These are phyloP conservation scores for Meredithiella fracta DNA, from an alignment of 2,329 filamentous ascomycete genomes.

Conservation along the genomic window DNA sequence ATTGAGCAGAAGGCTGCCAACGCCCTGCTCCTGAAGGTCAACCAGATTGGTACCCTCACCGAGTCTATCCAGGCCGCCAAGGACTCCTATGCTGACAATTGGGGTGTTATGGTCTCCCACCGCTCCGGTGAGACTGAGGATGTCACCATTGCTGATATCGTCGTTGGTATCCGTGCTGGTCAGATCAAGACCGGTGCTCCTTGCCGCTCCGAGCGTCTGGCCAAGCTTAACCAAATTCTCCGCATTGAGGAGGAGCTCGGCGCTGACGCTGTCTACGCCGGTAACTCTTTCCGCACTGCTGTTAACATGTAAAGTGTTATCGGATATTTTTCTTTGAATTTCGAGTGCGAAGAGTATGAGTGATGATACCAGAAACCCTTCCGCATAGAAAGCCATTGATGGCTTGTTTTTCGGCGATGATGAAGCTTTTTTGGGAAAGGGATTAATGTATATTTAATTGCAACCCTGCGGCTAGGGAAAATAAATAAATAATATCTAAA, in stretches of 20 bases:
- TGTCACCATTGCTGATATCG: conserved; percentile 96
- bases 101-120: conserved; percentile 99
- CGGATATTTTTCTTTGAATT: background rate
- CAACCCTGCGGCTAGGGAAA: conserved; percentile 12
- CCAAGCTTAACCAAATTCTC: conserved; percentile 99
- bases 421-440: conserved; percentile 7
- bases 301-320: conserved; percentile 57
- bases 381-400: conserved; percentile 10
- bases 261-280: conserved; percentile 78
- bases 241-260: conserved; percentile 99
- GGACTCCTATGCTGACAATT: conserved; percentile 87
- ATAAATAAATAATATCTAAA: conserved; percentile 7
- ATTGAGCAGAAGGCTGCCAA: conserved; percentile 99
- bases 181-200: conserved; percentile 99
- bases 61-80: conserved; percentile 99
- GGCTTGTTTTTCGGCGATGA: conserved; percentile 5
- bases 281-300: conserved; percentile 76
- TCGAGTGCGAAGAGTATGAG: conserved; percentile 6
- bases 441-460: conserved; percentile 11
- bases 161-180: conserved; percentile 86
- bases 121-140: conserved; percentile 98
- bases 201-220: conserved; percentile 89
- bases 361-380: conserved; percentile 14
- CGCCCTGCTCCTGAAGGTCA: conserved; percentile 95
- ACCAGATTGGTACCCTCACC: conserved; percentile 98